Percentiles rank a stretch among this genome's conserved stretches.
Conservation (phyloP, 2,329 filamentous ascomycete genomes). For the Alternaria triticimaculans region DNA sequence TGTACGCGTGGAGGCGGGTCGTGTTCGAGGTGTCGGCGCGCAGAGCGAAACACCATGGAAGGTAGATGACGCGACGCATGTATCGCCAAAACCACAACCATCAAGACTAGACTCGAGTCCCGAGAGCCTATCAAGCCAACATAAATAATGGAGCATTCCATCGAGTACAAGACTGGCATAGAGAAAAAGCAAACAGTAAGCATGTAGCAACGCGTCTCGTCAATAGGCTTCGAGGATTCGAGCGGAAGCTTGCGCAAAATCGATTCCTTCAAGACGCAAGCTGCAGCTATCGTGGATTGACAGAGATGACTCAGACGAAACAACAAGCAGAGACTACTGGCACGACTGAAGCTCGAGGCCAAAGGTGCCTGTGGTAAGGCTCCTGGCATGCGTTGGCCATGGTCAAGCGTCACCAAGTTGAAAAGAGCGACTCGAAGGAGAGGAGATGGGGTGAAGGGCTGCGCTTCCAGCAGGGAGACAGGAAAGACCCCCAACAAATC, state of each 20-base stretch:
- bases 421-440: slow-evolving; percentile 7
- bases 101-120: neutral
- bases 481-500: slow-evolving; percentile 31
- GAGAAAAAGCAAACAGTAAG: neutral
- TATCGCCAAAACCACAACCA: neutral
- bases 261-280: neutral
- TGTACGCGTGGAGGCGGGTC: neutral
- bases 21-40: neutral
- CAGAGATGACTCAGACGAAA: neutral
- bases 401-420: neutral
- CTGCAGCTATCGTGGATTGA: neutral
- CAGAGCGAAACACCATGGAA: slow-evolving; percentile 1
- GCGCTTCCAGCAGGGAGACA: slow-evolving; percentile 27
- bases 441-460: slow-evolving; percentile 21
- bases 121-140: neutral
- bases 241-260: neutral
- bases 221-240: neutral
- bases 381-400: neutral
- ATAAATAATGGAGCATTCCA: neutral
- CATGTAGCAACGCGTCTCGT: neutral
- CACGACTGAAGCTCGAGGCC: neutral
- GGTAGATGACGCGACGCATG: neutral
- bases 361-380: neutral
- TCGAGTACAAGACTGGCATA: neutral
- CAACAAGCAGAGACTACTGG: neutral